Evolutionary conservation across 2,329 filamentous ascomycete species (phyloP).

Genomic region (Monilinia fructigena): DNA sequence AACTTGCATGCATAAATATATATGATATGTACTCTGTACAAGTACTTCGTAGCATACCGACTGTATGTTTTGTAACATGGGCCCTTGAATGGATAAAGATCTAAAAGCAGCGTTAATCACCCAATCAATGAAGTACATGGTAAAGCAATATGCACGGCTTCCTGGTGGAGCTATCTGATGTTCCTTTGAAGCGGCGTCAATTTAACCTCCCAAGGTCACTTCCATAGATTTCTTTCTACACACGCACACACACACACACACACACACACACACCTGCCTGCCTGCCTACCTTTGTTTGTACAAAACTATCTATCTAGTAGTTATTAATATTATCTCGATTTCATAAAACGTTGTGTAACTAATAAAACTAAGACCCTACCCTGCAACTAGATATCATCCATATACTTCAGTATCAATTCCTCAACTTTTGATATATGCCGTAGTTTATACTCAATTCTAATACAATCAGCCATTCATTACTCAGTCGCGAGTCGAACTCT

Average conservation of each 20-base stretch:
- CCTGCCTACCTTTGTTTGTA: too few species aligned
- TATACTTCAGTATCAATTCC: slow-evolving; percentile 11
- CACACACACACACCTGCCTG: too few species aligned
- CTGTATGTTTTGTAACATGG: too few species aligned
- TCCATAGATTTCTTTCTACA: too few species aligned
- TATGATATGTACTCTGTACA: too few species aligned
- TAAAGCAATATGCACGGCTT: not conserved
- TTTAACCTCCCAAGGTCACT: not conserved
- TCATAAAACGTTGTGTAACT: not conserved
- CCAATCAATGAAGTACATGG: not conserved
- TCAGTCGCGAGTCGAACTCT: not conserved
- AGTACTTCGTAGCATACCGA: too few species aligned
- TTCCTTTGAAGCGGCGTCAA: not conserved
- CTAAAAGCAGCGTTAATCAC: slow-evolving; percentile 1
- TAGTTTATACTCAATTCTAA: not conserved
- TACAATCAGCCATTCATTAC: not conserved
- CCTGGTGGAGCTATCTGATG: too few species aligned
- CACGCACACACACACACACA: too few species aligned
- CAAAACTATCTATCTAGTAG: too few species aligned
- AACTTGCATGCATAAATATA: not conserved
- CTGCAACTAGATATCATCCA: not conserved
- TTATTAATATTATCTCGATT: not conserved
- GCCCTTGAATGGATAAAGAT: not conserved
- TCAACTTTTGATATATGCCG: not conserved
- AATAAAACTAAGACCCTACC: not conserved